Evolutionary conservation across 257 asterid genomes (phyloP), one percentile per base, ranked within the genome.

Genomic region (Verbena officinalis): DNA sequence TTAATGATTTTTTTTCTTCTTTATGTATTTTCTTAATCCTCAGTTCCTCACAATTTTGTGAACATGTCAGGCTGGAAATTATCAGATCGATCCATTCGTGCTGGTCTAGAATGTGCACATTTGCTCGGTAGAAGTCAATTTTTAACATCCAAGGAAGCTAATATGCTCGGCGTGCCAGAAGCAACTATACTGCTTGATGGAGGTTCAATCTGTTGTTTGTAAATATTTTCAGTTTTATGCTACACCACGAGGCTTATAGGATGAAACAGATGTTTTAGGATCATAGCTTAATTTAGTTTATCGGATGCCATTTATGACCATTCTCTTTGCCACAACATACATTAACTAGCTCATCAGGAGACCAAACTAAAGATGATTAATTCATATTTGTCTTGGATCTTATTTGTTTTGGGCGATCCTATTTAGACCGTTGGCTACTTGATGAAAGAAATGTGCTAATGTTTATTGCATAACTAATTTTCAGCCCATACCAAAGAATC

Each of bases 401-500:
- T 48, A 16, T 73, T 44, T 61, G 39, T 12, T 34, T 64, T 55
- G 21, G 49, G 43, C 38, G 42, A 38, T 34, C 20, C 55, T 65
- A 14, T 45, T 51, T 13, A 54, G 63, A 51, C 20, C 44, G 15
- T 56, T 53, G 64, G 17, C 23, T 24, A 20, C 22, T 53, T 59
- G 50, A 56, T 60, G 60, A 44, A 9, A 21, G 21, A 40, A 11
- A 61, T 62, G 27, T 52, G 60, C 59, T 55, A 59, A 66, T 49
- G 34, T 42, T 62, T 42, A 30, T 50, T 68, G 38, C 22, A 38
- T 55, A 40, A 9, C 12, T 60, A 30, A 31, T 72, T 71, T 75
- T 69, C 95, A 93, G 96, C 99, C 52, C 99, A 93, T 77, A 93
- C 99, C 30, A 93, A 84, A 76, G 97, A 93, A 67, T 93, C 99